These are phyloP conservation scores for Canariomyces notabilis DNA, from an alignment of 2,329 filamentous ascomycete genomes.

Conservation along the genomic window DNA sequence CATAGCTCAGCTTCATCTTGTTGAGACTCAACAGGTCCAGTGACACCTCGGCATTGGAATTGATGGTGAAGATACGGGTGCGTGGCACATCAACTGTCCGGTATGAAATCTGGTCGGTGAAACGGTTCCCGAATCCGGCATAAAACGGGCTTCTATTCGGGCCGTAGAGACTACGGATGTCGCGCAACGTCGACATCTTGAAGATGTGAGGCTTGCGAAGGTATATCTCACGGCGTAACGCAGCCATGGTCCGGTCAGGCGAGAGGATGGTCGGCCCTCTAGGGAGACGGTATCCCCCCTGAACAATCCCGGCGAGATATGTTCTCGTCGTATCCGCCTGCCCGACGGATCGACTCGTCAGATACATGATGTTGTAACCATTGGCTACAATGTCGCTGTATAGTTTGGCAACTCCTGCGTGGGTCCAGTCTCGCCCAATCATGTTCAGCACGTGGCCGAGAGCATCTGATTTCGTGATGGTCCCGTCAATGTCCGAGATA, in stretches of 20 bases:
- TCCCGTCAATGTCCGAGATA: constrained; percentile 97
- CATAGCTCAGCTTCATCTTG: constrained; percentile 93
- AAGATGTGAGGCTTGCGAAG: constrained; percentile 96
- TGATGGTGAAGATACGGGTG: constrained; percentile 92
- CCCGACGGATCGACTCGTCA: constrained; percentile 89
- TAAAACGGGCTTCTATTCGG: constrained; percentile 80
- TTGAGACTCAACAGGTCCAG: constrained; percentile 86
- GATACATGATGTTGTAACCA: constrained; percentile 97
- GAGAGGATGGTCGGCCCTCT: constrained; percentile 91
- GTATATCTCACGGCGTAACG: constrained; percentile 86
- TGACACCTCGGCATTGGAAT: constrained; percentile 92
- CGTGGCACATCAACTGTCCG: constrained; percentile 92
- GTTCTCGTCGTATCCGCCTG: constrained; percentile 86
- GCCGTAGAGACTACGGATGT: constrained; percentile 85
- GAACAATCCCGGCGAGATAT: constrained; percentile 83
- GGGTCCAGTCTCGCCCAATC: constrained; percentile 97
- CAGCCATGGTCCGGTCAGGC: constrained; percentile 91
- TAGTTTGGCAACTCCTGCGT: constrained; percentile 91
- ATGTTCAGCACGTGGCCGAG: constrained; percentile 92
- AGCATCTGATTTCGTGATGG: constrained; percentile 96
- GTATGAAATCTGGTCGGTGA: constrained; percentile 95
- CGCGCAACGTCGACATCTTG: constrained; percentile 96
- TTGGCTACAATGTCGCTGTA: constrained; percentile 95
- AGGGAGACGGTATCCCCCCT: constrained; percentile 81
- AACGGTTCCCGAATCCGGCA: constrained; percentile 91